Evolutionary conservation across 2,329 filamentous ascomycete species (phyloP), one percentile per base, ranked within the genome.

Genomic region (Drechslera avenae): DNA sequence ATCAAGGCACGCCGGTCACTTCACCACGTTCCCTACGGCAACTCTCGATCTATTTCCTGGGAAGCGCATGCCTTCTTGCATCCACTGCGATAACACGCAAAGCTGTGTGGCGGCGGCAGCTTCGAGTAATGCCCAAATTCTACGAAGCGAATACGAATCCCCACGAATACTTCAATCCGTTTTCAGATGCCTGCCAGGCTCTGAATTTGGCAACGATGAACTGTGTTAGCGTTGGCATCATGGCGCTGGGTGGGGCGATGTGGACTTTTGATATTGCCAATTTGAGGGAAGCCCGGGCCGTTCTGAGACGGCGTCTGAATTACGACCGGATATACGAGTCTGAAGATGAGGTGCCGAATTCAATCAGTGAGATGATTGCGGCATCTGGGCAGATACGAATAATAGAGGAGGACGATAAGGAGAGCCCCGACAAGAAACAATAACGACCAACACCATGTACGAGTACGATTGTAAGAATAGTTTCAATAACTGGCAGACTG

Each of bases 161-260:
- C 4, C 69, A 76, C 41, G 78, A 73, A 39, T 69, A 73, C 36
- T 80, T 84, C 21, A 87, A 87, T 65, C 86, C 86, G 6, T 81
- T 84, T 1, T 71, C 88, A 32, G 87, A 97, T 57, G 93, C 93
- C 1, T 75, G 88, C 28, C 89, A 96, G 73, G 93, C 93, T 0
- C 78, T 99, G 17, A 89, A 87, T 40, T 78, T 97, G 30, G 94
- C 93, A 0, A 96, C 92, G 0, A 81, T 97, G 62, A 96, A 96
- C 64, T 90, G 94, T 10, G 67, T 86, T 26, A 89, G 86, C 62
- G 83, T 94, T 41, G 86, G 82, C 1, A 85, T 96, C 71, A 85
- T 95, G 81, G 75, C 82, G 7, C 81, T 84, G 0, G 94, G 93
- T 3, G 91, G 88, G 0, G 73, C 86, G 9, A 79, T 90, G 55